A percentile compares a stretch with the other conserved stretches of the same genome.
Evolutionary conservation across 768 basidiomycete species (phyloP).

Genomic region (Psilocybe cyanescens): DNA sequence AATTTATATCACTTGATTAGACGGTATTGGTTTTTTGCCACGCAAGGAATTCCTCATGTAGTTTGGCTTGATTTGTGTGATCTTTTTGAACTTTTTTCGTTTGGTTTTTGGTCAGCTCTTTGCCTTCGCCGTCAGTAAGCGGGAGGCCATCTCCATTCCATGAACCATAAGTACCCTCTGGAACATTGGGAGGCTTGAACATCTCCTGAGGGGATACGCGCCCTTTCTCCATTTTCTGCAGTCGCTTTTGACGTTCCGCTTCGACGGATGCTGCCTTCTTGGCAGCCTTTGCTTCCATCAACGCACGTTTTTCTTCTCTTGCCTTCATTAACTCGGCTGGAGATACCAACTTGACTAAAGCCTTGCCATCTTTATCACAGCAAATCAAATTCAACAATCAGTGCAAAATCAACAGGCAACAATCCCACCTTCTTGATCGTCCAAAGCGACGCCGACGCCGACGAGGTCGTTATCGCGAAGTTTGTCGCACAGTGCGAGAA

Average conservation of each 20-base stretch:
- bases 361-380: slow-evolving; percentile 75
- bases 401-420: neutral
- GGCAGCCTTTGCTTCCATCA: slow-evolving; percentile 72
- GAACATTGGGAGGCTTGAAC: slow-evolving; percentile 83
- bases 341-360: slow-evolving; percentile 90
- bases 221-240: slow-evolving; percentile 86
- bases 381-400: slow-evolving; percentile 5
- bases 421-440: slow-evolving; percentile 90
- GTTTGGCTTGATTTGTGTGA: slow-evolving; percentile 71
- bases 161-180: slow-evolving; percentile 71
- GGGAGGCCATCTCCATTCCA: slow-evolving; percentile 91
- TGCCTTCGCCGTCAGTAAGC: slow-evolving; percentile 80
- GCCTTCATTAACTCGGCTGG: slow-evolving; percentile 80
- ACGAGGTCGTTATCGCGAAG: slow-evolving; percentile 90
- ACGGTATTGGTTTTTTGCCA: slow-evolving; percentile 33
- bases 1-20: neutral
- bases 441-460: slow-evolving; percentile 93
- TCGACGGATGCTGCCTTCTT: slow-evolving; percentile 77
- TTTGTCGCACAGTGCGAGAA: slow-evolving; percentile 85
- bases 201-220: slow-evolving; percentile 72
- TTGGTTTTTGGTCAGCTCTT: slow-evolving; percentile 81
- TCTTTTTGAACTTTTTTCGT: slow-evolving; percentile 81
- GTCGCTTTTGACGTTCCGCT: slow-evolving; percentile 66
- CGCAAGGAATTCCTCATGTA: slow-evolving; percentile 77
- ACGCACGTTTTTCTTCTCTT: slow-evolving; percentile 86